These are phyloP conservation scores for Climacium dendroides DNA, from an alignment of 225 moss, liverwort and hornwort genomes.

Conservation along the genomic window DNA sequence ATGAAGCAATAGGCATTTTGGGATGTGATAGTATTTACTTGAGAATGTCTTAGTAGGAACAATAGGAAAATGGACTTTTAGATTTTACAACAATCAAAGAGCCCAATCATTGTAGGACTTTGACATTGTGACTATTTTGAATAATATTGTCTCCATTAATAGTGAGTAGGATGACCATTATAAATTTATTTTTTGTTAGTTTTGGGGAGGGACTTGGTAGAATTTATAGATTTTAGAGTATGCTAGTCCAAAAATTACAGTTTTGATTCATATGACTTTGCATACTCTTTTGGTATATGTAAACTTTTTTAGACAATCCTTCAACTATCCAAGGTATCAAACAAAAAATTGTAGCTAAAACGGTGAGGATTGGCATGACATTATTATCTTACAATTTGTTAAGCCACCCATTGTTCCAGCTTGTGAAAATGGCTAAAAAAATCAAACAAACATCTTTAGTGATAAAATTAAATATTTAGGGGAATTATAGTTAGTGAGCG, in stretches of 20 bases:
- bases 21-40: too few species aligned
- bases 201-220: fast-evolving
- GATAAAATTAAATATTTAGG: fast-evolving
- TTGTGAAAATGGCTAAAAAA: fast-evolving
- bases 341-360: too few species aligned
- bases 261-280: neutral
- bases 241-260: fast-evolving
- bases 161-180: neutral
- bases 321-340: neutral
- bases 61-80: too few species aligned
- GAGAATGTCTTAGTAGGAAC: too few species aligned
- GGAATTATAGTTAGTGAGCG: fast-evolving
- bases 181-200: too few species aligned
- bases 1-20: too few species aligned
- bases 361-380: neutral
- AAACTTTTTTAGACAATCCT: neutral
- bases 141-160: neutral
- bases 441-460: neutral
- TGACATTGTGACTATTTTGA: neutral
- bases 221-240: fast-evolving
- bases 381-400: too few species aligned
- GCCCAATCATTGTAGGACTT: fast-evolving
- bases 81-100: neutral
- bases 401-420: too few species aligned
- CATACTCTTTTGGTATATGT: neutral